Base-by-base conservation (phyloP, 2,329 filamentous ascomycete genomes). In the Phoma sp. region DNA sequence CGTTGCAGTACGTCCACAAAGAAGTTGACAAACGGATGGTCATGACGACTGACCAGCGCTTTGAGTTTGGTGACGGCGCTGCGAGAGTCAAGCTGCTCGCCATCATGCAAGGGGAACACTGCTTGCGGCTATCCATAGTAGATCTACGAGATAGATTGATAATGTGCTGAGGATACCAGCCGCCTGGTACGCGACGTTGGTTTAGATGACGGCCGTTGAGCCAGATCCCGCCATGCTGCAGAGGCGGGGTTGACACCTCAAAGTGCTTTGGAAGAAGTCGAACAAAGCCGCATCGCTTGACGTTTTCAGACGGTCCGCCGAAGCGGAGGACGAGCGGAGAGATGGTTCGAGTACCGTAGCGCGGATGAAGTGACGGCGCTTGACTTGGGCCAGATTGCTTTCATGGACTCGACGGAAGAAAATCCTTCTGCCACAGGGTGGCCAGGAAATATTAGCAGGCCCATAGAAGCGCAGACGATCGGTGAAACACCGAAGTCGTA, bases 151-250 rank as follows among this genome's bases (percentile, higher is more conserved):
- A 51, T 55, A 55, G 19, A 51, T 51, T 55, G 52, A 43, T 43
- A 36, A 55, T 51, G 36, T 35, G 32, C 46, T 55, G 52, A 55
- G 48, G 39, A 52, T 63, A 64, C 64, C 64, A 67, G 37, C 58
- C 61, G 55, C 63, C 64, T 55, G 64, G 64, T 61, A 62, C 57
- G 31, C 39, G 21, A 48, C 38, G 56, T 61, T 55, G 62, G 45
- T 41, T 52, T 60, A 65, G 55, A 65, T 60, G 61, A 63, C 54
- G 24, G 53, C 44, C 53, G 55, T 60, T 63, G 51, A 55, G 51
- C 60, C 47, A 63, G 57, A 62, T 60, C 39, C 44, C 29, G 31
- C 45, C 31, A 37, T 63, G 46, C 62, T 57, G 56, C 45, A 61
- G 49, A 51, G 48, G 48, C 45, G 54, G 54, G 48, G 15, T 48